A percentile compares a stretch with the other conserved stretches of the same genome.
Conservation (phyloP, 352 stramenopile species). For the Ophiocytium majus region DNA sequence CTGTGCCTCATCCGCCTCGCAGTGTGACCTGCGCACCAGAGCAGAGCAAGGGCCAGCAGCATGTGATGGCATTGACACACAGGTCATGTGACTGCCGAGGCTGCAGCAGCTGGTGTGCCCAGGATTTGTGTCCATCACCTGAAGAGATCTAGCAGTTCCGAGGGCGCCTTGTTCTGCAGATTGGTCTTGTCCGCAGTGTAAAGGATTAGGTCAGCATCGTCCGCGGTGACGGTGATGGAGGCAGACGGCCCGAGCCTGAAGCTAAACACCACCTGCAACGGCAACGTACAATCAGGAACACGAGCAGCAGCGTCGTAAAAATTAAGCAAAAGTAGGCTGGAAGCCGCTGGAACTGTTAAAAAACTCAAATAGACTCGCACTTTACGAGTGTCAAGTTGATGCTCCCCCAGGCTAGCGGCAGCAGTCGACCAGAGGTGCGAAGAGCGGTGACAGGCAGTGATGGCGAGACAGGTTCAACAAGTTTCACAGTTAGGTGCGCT, state of each 20-base stretch:
- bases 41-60: background rate
- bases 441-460: too few species aligned
- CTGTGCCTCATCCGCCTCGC: background rate
- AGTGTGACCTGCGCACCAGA: background rate
- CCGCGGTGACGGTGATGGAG: conserved; percentile 47
- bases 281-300: too few species aligned
- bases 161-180: conserved; percentile 34
- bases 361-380: too few species aligned
- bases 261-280: conserved; percentile 40
- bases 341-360: too few species aligned
- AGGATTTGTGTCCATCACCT: too few species aligned
- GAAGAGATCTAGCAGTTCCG: conserved; percentile 47
- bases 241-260: conserved; percentile 24
- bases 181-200: conserved; percentile 48
- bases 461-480: too few species aligned
- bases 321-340: too few species aligned
- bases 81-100: conserved; percentile 13
- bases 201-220: conserved; percentile 47
- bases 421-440: too few species aligned
- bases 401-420: too few species aligned
- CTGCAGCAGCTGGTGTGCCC: conserved; percentile 29
- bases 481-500: too few species aligned
- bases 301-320: too few species aligned
- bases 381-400: too few species aligned
- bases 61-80: background rate